Evolutionary conservation across 1,284 basidiomycete species (phyloP).

Genomic region (Sutorius eximius): DNA sequence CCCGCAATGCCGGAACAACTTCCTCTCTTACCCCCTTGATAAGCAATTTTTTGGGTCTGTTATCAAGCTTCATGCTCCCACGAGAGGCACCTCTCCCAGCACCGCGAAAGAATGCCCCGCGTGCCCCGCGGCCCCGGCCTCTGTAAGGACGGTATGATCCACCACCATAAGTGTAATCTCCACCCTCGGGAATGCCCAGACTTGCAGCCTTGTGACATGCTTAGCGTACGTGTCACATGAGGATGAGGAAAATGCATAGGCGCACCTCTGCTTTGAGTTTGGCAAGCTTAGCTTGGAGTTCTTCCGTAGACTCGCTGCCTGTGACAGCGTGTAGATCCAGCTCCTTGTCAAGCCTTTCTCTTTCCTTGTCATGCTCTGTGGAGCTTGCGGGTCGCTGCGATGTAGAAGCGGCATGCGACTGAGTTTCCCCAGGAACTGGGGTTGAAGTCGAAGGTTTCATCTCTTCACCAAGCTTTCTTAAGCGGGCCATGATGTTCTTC

Average conservation of each 20-base stretch:
- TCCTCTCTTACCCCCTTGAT: constrained; percentile 67
- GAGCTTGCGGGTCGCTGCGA: constrained; percentile 26
- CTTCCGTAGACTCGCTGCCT: constrained; percentile 62
- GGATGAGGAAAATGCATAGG: constrained; percentile 3
- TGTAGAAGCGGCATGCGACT: constrained; percentile 22
- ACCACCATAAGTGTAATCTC: constrained; percentile 38
- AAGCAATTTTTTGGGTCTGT: constrained; percentile 80
- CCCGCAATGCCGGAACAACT: constrained; percentile 60
- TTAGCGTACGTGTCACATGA: constrained; percentile 1
- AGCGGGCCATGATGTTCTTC: constrained; percentile 73
- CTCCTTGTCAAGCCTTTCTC: constrained; percentile 73
- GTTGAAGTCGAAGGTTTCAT: constrained; percentile 54
- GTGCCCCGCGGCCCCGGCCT: constrained; percentile 67
- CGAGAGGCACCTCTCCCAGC: constrained; percentile 64
- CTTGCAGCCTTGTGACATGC: constrained; percentile 60
- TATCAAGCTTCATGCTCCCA: constrained; percentile 84
- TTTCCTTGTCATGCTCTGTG: constrained; percentile 39
- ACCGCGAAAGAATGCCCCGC: constrained; percentile 60
- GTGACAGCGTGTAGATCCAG: constrained; percentile 58
- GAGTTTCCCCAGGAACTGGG: constrained; percentile 31
- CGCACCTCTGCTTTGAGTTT: constrained; percentile 81
- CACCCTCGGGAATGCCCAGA: constrained; percentile 65
- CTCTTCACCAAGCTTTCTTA: constrained; percentile 81
- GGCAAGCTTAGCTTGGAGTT: constrained; percentile 76
- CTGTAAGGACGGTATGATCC: constrained; percentile 65